phyloP scores from a whole-genome alignment of 192 early-diverging fungal species.

The Cetraspora pellucida region DNA sequence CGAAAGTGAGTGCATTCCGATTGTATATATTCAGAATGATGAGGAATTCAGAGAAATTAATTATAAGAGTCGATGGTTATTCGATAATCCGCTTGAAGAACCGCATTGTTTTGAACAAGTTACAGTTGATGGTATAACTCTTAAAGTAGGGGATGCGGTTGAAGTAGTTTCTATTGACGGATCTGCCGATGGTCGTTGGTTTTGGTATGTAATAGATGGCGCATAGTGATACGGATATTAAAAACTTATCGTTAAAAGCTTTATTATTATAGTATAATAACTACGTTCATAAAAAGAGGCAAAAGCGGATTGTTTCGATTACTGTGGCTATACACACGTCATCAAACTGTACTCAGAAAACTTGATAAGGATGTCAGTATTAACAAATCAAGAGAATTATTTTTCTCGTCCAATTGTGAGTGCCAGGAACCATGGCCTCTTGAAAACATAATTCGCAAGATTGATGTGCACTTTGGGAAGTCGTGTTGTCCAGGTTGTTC shows the following conservation, averaged over 20 bases:
- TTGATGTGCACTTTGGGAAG: constrained; percentile 9
- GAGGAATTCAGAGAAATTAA: too few species aligned
- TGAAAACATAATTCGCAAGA: constrained; percentile 9
- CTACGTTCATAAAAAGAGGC: not conserved
- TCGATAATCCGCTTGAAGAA: not conserved
- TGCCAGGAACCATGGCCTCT: not conserved
- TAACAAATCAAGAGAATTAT: constrained; percentile 18
- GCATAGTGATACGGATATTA: not conserved
- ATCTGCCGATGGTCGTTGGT: not conserved
- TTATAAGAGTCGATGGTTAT: not conserved
- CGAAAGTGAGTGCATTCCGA: too few species aligned
- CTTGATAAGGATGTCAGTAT: not conserved
- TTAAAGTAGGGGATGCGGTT: not conserved
- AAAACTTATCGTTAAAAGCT: not conserved
- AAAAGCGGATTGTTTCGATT: not conserved
- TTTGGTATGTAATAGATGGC: not conserved
- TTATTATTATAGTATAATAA: constrained; percentile 1
- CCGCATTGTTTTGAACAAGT: not conserved
- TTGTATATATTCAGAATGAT: too few species aligned
- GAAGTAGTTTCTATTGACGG: not conserved
- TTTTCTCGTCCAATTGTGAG: constrained; percentile 26
- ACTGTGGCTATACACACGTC: constrained; percentile 24
- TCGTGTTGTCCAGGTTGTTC: not conserved
- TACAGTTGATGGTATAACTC: not conserved
- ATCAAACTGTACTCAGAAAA: constrained; percentile 7